Evolutionary conservation across 352 stramenopile genomes (phyloP).

Genomic region (Phytophthora colocasiae): DNA sequence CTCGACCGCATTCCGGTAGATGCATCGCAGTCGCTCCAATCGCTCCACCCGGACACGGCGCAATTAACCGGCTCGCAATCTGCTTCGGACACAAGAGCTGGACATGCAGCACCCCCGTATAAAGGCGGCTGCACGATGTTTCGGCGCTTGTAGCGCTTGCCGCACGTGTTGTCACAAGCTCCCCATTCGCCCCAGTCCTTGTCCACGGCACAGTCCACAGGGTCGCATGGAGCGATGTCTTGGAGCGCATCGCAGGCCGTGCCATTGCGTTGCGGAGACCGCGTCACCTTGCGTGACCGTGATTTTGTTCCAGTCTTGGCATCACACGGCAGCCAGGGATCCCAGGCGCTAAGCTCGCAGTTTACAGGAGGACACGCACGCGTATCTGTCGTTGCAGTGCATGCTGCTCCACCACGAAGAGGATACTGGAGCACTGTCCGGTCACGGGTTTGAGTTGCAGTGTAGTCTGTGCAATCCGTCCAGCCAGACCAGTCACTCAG

Average conservation of each 20-base stretch:
- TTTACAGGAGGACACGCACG: conserved; percentile 48
- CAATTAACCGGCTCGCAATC: conserved; percentile 64
- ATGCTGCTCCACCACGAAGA: conserved; percentile 46
- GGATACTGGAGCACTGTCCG: conserved; percentile 44
- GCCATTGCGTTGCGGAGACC: conserved; percentile 42
- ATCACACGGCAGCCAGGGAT: conserved; percentile 40
- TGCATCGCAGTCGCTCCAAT: conserved; percentile 52
- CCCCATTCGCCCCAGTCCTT: conserved; percentile 52
- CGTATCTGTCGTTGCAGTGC: conserved; percentile 36
- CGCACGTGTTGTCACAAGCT: conserved; percentile 45
- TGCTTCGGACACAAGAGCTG: conserved; percentile 37
- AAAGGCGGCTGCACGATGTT: conserved; percentile 32
- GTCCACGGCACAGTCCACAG: conserved; percentile 53
- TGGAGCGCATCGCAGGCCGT: conserved; percentile 35
- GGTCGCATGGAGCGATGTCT: conserved; percentile 41
- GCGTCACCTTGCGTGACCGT: conserved; percentile 24
- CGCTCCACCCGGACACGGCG: conserved; percentile 41
- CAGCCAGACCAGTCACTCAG: conserved; percentile 51
- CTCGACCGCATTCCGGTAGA: conserved; percentile 47
- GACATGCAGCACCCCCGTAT: conserved; percentile 43
- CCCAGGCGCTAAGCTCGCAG: conserved; percentile 51
- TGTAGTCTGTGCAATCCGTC: conserved; percentile 53
- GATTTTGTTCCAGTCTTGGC: conserved; percentile 33
- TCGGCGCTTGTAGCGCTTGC: conserved; percentile 50
- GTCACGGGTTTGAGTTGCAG: conserved; percentile 47